These are phyloP conservation scores for Globisporangium echinulatum DNA, from an alignment of 352 stramenopile genomes.

Conservation along the genomic window DNA sequence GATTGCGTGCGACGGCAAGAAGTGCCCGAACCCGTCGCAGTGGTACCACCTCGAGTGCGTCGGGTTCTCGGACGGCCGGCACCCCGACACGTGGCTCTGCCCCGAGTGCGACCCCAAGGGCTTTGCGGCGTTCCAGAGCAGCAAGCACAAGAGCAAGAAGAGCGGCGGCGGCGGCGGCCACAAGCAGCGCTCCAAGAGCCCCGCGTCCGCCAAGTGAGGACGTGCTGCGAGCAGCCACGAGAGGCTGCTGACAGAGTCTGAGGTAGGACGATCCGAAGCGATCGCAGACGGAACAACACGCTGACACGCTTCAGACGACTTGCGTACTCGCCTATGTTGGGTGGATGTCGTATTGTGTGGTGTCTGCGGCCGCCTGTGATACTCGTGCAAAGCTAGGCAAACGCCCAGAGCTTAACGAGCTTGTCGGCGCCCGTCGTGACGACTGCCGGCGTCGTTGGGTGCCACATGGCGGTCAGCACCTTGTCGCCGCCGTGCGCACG, in stretches of 20 bases:
- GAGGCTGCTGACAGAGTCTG: no score
- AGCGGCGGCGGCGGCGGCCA: constrained; percentile 11
- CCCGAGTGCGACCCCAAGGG: constrained; percentile 81
- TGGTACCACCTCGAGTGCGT: constrained; percentile 88
- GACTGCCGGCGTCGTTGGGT: constrained; percentile 45
- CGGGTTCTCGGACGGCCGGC: constrained; percentile 67
- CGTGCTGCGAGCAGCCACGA: no score
- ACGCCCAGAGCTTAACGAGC: constrained; percentile 57
- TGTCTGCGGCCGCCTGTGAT: no score
- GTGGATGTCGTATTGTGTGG: no score
- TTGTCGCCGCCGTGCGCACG: constrained; percentile 54
- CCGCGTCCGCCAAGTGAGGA: constrained; percentile 9
- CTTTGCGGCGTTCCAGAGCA: constrained; percentile 70
- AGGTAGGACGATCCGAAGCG: no score
- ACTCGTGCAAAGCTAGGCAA: constrained; percentile 8
- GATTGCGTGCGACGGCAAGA: constrained; percentile 86
- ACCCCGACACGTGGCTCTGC: constrained; percentile 84
- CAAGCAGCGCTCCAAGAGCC: constrained; percentile 73
- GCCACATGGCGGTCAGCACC: constrained; percentile 62
- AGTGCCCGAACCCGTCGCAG: constrained; percentile 81
- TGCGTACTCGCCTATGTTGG: neutral
- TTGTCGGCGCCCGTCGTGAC: constrained; percentile 60
- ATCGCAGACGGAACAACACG: no score
- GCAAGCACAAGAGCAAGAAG: constrained; percentile 68
- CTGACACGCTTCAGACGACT: no score